Conservation (phyloP, 441 rosid genomes). For the Croton setiger region DNA sequence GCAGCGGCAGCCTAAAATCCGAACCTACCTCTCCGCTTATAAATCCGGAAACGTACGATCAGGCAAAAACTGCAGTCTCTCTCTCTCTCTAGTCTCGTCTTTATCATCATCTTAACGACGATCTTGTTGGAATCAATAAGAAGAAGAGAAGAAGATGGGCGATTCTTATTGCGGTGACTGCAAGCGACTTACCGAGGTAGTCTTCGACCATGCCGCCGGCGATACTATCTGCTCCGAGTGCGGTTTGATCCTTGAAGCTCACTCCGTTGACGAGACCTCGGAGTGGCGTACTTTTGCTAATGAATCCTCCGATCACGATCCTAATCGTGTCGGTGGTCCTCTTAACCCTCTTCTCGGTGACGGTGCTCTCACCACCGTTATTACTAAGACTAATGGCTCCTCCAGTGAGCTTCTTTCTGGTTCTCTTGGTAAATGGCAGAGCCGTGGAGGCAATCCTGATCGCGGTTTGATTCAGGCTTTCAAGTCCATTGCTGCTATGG, state of each 20-base stretch:
- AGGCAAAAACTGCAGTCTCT: background rate
- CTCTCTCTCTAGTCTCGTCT: background rate
- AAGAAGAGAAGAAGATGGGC: conserved; percentile 24
- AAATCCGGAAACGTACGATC: background rate
- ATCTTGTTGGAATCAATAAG: background rate
- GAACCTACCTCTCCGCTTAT: background rate
- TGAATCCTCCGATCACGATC: conserved; percentile 40
- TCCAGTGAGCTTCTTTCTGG: conserved; percentile 27
- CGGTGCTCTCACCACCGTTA: conserved; percentile 46
- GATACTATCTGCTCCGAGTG: conserved; percentile 51
- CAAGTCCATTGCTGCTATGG: conserved; percentile 38
- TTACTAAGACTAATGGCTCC: conserved; percentile 33
- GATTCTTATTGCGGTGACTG: conserved; percentile 46
- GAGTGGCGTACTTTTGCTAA: conserved; percentile 49
- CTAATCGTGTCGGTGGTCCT: conserved; percentile 48
- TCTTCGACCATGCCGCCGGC: conserved; percentile 50
- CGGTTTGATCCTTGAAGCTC: conserved; percentile 42
- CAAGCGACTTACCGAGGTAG: conserved; percentile 38
- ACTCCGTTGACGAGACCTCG: conserved; percentile 46
- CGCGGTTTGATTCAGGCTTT: conserved; percentile 37
- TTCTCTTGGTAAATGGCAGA: conserved; percentile 43
- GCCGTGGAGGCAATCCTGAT: conserved; percentile 41
- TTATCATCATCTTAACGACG: too few relatives aligned
- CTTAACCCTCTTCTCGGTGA: conserved; percentile 39
- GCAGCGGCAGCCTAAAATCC: too few relatives aligned